Evolutionary conservation across 2,329 filamentous ascomycete genomes (phyloP).

Genomic region (Fusarium burgessii): DNA sequence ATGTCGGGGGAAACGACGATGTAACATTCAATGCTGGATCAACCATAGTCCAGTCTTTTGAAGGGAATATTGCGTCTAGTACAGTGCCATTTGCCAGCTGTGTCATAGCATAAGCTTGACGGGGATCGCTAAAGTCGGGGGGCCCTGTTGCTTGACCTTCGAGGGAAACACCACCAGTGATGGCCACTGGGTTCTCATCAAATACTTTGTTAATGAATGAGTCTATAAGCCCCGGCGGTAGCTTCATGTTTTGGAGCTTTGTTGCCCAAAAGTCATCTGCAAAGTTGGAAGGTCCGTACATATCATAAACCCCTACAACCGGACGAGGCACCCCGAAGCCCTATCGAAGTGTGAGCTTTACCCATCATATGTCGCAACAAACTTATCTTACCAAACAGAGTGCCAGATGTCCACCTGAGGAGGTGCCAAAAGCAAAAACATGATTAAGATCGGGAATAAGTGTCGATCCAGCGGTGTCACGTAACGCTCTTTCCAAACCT

Average conservation of each 20-base stretch:
- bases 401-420: constrained; percentile 2
- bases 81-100: background rate
- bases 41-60: background rate
- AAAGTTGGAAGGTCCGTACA: background rate
- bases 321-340: background rate
- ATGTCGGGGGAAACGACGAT: background rate
- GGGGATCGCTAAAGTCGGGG: background rate
- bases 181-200: background rate
- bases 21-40: background rate
- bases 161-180: background rate
- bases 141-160: background rate
- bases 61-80: background rate
- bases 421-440: constrained; percentile 18
- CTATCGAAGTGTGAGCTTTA: background rate
- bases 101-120: background rate
- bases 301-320: background rate
- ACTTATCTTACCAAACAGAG: background rate
- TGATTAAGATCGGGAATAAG: background rate
- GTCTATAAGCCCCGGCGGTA: background rate
- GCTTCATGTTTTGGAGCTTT: background rate
- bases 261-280: background rate
- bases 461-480: background rate
- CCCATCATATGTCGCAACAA: rapidly evolving
- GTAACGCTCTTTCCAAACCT: background rate
- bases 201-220: background rate